phyloP scores from a whole-genome alignment of 176 grass and related monocot genomes.

The Neostapfia colusana region DNA sequence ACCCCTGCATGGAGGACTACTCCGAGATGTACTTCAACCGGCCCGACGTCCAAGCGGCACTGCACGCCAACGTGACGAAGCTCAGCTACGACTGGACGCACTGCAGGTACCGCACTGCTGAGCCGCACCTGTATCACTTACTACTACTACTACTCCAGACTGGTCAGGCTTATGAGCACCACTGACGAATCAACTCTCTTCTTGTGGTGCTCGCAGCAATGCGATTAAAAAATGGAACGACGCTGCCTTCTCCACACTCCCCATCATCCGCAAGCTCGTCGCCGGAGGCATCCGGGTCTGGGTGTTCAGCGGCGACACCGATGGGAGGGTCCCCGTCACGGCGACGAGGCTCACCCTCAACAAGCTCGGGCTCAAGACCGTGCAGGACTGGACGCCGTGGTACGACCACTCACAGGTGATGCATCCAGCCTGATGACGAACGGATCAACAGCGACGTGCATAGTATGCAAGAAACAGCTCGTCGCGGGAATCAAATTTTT shows the following conservation, averaged over 20 bases:
- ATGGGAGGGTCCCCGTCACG: conserved; percentile 81
- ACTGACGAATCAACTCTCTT: not conserved
- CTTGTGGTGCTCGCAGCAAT: conserved; percentile 29
- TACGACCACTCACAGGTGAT: conserved; percentile 76
- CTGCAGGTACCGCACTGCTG: conserved; percentile 55
- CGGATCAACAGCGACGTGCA: no score
- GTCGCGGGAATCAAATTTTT: not conserved
- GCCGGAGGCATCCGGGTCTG: conserved; percentile 60
- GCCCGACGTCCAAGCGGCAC: conserved; percentile 77
- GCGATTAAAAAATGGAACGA: no score
- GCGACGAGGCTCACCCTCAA: conserved; percentile 73
- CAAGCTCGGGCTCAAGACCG: conserved; percentile 77
- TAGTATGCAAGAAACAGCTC: not conserved
- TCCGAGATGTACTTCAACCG: conserved; percentile 78
- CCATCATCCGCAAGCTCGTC: conserved; percentile 68
- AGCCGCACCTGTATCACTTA: not conserved
- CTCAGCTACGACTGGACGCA: conserved; percentile 83
- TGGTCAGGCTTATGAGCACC: not conserved
- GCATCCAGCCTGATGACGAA: not conserved
- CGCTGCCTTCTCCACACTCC: conserved; percentile 47
- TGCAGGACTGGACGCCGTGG: conserved; percentile 83
- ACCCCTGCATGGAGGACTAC: conserved; percentile 59
- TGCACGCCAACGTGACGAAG: conserved; percentile 85
- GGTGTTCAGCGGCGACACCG: conserved; percentile 79
- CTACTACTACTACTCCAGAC: not conserved